Conservation (phyloP, 2,329 filamentous ascomycete genomes). For the Aspergillus niger region DNA sequence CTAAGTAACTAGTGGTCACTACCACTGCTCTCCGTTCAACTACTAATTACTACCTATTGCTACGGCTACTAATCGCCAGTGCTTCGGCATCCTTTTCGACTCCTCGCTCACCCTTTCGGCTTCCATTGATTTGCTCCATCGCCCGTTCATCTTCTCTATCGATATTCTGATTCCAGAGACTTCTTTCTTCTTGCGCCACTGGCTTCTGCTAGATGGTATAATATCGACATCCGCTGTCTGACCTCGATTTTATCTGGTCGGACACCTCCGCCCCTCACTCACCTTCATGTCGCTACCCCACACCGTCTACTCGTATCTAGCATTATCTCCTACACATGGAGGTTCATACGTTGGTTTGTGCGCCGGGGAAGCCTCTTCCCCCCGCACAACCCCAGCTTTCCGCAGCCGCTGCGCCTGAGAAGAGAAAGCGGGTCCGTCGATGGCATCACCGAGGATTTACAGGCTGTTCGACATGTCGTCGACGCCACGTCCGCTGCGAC, state of each 20-base stretch:
- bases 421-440: constrained; percentile 38
- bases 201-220: background rate
- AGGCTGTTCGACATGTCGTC: constrained; percentile 44
- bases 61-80: background rate
- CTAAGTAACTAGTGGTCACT: background rate
- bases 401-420: constrained; percentile 21
- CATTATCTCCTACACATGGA: constrained; percentile 29
- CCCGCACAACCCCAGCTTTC: constrained; percentile 16
- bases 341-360: constrained; percentile 28
- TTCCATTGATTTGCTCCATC: background rate
- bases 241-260: constrained; percentile 2
- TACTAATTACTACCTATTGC: background rate
- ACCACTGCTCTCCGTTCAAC: background rate
- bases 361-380: constrained; percentile 20
- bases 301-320: constrained; percentile 9
- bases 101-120: background rate
- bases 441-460: constrained; percentile 48
- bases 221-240: constrained; percentile 3
- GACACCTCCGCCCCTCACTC: constrained; percentile 7
- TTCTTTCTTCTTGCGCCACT: background rate
- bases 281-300: constrained; percentile 30
- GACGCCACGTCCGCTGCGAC: constrained; percentile 43
- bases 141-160: background rate
- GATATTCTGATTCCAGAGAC: background rate
- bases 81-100: background rate